Base-by-base conservation (phyloP, 2,329 filamentous ascomycete genomes). In the Fusarium devonianum region DNA sequence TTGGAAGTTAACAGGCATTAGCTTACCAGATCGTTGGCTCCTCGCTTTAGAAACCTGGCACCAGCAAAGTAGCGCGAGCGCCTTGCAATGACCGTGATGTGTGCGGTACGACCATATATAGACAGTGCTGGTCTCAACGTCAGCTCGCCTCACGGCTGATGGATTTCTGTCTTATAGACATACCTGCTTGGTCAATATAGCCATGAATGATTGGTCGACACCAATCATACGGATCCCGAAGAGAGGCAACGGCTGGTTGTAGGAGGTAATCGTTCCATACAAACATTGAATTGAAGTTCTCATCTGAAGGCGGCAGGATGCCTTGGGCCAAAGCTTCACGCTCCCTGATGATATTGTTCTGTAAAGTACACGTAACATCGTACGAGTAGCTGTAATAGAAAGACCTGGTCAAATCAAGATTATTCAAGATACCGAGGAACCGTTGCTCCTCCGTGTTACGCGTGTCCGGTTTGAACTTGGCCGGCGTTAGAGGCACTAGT, bases 351-450 rank as follows among this genome's bases (percentile, higher is more conserved):
- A 99, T 92, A 65, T 99, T 99, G 66, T 93, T 86, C 70, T 99
- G 94, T 35, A 99, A 76, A 1, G 92, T 96, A 43, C 87, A 84
- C 1, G 94, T 99, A 60, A 97, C 89, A 68, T 99, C 91, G 74
- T 99, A 99, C 0, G 93, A 95, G 69, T 97, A 97, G 75, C 93
- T 97, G 76, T 97, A 99, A 73, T 99, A 99, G 71, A 99, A 99
- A 0, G 90, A 95, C 47, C 89, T 83, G 0, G 89, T 92, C 52
- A 99, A 75, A 69, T 99, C 94, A 22, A 99, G 79, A 61, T 96
- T 96, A 69, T 90, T 92, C 33, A 99, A 78, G 41, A 97, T 97
- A 18, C 84, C 82, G 23, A 97, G 79, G 66, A 96, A 97, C 19
- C 93, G 86, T 28, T 89, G 86, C 72, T 99, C 94, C 69, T 97